Conservation (phyloP, 345 rosid species). For the Mercurialis annua region DNA sequence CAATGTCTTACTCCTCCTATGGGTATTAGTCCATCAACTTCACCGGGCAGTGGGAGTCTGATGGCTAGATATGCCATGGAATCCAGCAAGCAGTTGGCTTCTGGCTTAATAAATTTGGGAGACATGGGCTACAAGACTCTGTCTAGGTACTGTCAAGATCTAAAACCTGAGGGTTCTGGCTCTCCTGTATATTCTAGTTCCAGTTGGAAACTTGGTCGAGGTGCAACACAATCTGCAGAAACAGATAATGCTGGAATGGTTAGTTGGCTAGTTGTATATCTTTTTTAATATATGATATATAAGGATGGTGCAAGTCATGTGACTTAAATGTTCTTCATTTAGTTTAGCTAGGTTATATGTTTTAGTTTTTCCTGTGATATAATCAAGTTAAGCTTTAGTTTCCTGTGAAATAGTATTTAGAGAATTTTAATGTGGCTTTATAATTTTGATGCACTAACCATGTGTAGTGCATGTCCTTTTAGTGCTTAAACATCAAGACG, state of each 20-base stretch:
- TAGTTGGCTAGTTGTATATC: slow-evolving; percentile 37
- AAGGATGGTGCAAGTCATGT: background rate
- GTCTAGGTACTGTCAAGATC: slow-evolving; percentile 83
- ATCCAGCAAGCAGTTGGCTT: slow-evolving; percentile 41
- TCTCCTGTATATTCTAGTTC: slow-evolving; percentile 72
- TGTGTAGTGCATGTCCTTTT: background rate
- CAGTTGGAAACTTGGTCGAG: slow-evolving; percentile 75
- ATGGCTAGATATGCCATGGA: slow-evolving; percentile 98
- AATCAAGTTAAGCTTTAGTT: slow-evolving; percentile 9
- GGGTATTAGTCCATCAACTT: slow-evolving; percentile 92
- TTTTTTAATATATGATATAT: slow-evolving; percentile 1
- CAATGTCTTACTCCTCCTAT: slow-evolving; percentile 90
- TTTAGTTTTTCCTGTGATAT: slow-evolving; percentile 9
- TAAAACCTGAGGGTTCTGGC: slow-evolving; percentile 66
- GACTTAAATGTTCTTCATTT: background rate
- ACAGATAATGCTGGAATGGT: slow-evolving; percentile 90
- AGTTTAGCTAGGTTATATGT: slow-evolving; percentile 6
- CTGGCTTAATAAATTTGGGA: slow-evolving; percentile 31
- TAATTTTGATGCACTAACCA: slow-evolving; percentile 11
- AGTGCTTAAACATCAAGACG: background rate
- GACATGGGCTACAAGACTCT: slow-evolving; percentile 87
- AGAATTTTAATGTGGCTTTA: background rate
- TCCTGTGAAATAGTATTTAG: background rate
- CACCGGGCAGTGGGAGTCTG: slow-evolving; percentile 78
- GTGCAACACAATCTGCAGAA: slow-evolving; percentile 55